Evolutionary conservation across 1,139 yeast species (phyloP), one percentile per base, ranked within the genome.

Genomic region (Wickerhamiella pararugosa): DNA sequence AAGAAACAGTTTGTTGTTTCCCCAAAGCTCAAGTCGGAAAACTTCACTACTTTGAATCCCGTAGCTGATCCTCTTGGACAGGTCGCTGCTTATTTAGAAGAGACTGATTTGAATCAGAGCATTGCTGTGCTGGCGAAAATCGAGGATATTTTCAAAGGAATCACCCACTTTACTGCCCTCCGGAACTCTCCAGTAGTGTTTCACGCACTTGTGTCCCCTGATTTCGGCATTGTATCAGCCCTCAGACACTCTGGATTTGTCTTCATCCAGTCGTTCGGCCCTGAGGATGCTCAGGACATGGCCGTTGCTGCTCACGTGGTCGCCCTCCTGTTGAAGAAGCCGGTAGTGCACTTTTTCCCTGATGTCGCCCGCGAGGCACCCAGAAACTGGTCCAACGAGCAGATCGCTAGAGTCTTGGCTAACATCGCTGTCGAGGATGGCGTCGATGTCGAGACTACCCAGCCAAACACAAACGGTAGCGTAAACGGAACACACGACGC

Each of bases 231-330:
- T 29, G 71, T 82, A 30, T 67, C 87, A 10, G 72, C 83, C 7
- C 66, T 82, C 51, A 75, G 87, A 55, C 92, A 83, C 59, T 66
- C 79, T 40, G 74, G 75, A 15, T 70, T 68, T 50, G 72, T 77
- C 7, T 67, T 80, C 28, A 60, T 84, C 47, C 70, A 84, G 43
- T 80, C 94, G 7, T 76, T 73, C 51, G 64, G 67, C 35, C 59
- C 70, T 5, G 60, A 63, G 29, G 82, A 79, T 50, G 66, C 79
- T 7, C 61, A 65, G 40, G 68, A 67, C 44, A 65, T 71, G 42
- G 65, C 81, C 9, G 59, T 70, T 33, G 71, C 76, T 27, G 72
- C 90, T 1, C 71, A 76, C 52, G 64, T 75, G 39, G 61, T 76
- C 41, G 72, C 90, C 5, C 58, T 65, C 25, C 63, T 63, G 43